phyloP scores from a whole-genome alignment of 768 basidiomycete species.

The Russula brevipes region DNA sequence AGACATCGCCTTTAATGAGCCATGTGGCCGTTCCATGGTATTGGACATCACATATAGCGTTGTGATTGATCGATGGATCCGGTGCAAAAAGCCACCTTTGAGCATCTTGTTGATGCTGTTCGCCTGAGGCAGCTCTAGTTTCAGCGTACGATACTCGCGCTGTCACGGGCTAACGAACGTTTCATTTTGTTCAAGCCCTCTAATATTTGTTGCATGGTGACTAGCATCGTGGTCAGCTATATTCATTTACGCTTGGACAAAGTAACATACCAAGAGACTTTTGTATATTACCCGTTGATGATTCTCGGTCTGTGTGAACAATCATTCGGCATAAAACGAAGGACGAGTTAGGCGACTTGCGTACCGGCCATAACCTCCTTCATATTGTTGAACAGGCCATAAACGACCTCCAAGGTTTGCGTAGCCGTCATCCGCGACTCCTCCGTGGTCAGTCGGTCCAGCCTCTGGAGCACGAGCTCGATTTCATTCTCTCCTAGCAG shows the following conservation, averaged over 20 bases:
- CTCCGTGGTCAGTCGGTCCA: neutral
- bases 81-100: neutral
- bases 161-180: neutral
- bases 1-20: neutral
- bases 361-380: neutral
- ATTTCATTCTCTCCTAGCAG: neutral
- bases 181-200: neutral
- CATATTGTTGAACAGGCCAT: slow-evolving; percentile 7
- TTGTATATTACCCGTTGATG: neutral
- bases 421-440: neutral
- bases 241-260: neutral
- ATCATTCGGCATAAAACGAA: neutral
- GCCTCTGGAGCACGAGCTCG: neutral
- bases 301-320: neutral
- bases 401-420: neutral
- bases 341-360: neutral
- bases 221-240: neutral
- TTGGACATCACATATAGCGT: neutral
- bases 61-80: neutral
- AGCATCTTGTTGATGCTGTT: neutral
- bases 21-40: neutral
- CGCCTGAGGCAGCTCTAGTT: neutral
- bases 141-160: neutral
- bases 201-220: neutral
- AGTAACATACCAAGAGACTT: neutral